phyloP scores from a whole-genome alignment of 2,329 filamentous ascomycete species.

The Tolypocladium tundrense region DNA sequence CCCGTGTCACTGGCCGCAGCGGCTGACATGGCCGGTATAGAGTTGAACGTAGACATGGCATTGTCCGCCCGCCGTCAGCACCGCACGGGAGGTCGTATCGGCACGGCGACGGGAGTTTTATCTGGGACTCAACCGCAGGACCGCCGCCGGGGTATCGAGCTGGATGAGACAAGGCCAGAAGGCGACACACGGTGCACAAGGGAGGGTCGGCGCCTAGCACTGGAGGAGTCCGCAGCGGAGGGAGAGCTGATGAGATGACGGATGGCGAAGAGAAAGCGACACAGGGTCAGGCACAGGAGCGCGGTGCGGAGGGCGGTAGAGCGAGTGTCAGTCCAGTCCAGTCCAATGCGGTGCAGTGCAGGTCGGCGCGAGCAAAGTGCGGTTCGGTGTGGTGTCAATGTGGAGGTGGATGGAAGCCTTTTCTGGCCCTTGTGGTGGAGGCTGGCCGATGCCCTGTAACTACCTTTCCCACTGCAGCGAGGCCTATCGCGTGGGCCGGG shows the following conservation, averaged over 20 bases:
- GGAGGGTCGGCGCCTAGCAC: neutral
- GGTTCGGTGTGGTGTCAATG: neutral
- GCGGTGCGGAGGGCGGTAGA: neutral
- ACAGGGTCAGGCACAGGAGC: neutral
- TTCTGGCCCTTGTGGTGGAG: neutral
- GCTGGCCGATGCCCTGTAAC: neutral
- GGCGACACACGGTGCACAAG: neutral
- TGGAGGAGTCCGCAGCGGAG: neutral
- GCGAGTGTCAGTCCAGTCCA: neutral
- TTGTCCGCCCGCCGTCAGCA: conserved; percentile 24
- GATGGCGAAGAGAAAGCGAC: neutral
- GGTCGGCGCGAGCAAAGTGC: neutral
- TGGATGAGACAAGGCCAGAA: neutral
- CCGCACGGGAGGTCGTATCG: conserved; percentile 9
- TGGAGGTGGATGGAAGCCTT: neutral
- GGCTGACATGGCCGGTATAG: conserved; percentile 40
- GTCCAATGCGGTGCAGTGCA: neutral
- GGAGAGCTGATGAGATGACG: neutral
- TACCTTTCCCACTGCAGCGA: neutral
- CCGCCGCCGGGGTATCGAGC: neutral
- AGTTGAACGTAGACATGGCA: conserved; percentile 50
- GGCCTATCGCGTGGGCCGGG: neutral
- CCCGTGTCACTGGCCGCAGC: conserved; percentile 32
- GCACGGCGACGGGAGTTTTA: conserved; percentile 2
- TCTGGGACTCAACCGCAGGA: neutral